Conservation (phyloP, 805 yeast species). For the Candida pseudofarinosa region DNA sequence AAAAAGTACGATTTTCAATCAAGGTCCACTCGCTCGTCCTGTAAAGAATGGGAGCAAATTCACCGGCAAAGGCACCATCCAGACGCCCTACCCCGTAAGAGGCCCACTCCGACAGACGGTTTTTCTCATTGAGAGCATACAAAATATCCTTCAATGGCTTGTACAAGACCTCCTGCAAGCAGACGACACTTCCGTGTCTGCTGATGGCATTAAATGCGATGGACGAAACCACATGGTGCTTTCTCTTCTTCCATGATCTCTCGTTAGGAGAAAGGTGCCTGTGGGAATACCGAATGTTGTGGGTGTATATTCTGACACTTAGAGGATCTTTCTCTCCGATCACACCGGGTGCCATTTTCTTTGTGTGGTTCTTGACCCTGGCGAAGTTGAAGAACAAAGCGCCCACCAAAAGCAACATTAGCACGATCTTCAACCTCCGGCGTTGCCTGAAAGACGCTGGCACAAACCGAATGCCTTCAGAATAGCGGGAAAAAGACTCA, state of each 20-base stretch:
- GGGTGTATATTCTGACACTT: slow-evolving; percentile 31
- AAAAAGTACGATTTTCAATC: slow-evolving; percentile 28
- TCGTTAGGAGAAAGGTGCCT: slow-evolving; percentile 30
- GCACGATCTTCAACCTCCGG: neutral
- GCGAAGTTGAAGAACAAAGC: neutral
- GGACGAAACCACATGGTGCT: slow-evolving; percentile 27
- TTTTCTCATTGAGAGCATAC: slow-evolving; percentile 15
- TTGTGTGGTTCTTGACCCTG: neutral
- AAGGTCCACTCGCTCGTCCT: slow-evolving; percentile 27
- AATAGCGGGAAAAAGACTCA: no score
- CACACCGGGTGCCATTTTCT: neutral
- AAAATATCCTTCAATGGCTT: slow-evolving; percentile 27
- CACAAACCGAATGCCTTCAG: no score
- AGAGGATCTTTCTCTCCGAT: slow-evolving; percentile 7
- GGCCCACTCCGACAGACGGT: slow-evolving; percentile 22
- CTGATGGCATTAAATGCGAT: slow-evolving; percentile 34
- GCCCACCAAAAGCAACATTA: neutral
- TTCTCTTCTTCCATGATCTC: slow-evolving; percentile 37
- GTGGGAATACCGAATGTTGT: slow-evolving; percentile 46
- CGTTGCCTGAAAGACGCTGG: neutral
- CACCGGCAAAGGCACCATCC: slow-evolving; percentile 29
- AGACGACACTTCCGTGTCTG: slow-evolving; percentile 30
- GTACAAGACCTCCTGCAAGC: slow-evolving; percentile 33
- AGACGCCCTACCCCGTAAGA: slow-evolving; percentile 36
- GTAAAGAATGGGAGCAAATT: slow-evolving; percentile 35